These are phyloP conservation scores for Leptodontidium sp. DNA, from an alignment of 2,329 filamentous ascomycete genomes.

Conservation along the genomic window DNA sequence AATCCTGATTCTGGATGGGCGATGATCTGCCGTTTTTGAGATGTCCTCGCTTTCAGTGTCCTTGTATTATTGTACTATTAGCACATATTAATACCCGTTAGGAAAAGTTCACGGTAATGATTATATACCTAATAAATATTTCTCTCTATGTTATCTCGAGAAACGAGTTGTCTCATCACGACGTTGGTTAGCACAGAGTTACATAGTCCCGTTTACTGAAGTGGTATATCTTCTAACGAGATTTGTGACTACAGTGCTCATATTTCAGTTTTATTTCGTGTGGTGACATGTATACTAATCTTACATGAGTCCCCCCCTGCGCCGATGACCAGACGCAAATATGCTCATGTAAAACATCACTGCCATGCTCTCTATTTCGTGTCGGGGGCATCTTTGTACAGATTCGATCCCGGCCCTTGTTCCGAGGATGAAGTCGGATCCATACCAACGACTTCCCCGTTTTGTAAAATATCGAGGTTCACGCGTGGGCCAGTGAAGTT, in stretches of 20 bases:
- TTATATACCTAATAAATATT: no score
- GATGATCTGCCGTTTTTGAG: no score
- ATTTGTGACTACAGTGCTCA: no score
- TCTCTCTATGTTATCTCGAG: no score
- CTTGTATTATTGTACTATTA: constrained; percentile 5
- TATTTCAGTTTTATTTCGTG: no score
- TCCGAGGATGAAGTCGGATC: constrained; percentile 14
- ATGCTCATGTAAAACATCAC: not conserved
- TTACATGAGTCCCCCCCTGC: not conserved
- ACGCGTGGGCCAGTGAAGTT: constrained; percentile 55
- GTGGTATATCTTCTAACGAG: no score
- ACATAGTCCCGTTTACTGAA: no score
- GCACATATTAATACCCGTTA: constrained; percentile 14
- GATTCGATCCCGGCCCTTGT: not conserved
- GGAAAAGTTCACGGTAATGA: not conserved
- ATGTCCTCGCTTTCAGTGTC: not conserved
- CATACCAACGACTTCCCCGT: constrained; percentile 38
- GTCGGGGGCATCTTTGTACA: not conserved
- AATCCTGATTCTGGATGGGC: not conserved
- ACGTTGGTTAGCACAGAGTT: no score
- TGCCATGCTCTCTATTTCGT: not conserved
- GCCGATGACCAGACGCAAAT: not conserved
- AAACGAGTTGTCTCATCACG: no score
- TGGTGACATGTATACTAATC: not conserved
- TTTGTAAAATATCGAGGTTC: constrained; percentile 39